A percentile compares a stretch with the other conserved stretches of the same genome.
phyloP scores from a whole-genome alignment of 2,329 filamentous ascomycete genomes.

The Phialocephala sp. region DNA sequence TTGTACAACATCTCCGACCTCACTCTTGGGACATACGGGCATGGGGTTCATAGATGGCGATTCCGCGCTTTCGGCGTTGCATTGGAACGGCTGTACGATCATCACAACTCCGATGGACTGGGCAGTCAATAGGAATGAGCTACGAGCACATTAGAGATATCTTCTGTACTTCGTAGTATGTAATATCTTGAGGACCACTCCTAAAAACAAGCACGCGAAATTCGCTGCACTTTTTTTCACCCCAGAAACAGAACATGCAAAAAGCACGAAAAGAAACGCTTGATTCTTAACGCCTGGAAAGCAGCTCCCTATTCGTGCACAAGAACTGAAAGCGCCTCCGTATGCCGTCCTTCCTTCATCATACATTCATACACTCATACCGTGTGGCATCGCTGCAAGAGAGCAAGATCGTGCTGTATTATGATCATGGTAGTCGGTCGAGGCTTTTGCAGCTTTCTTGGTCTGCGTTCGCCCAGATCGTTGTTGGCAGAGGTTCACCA shows the following conservation, averaged over 20 bases:
- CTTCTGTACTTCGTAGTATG: constrained; percentile 1
- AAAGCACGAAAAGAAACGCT: constrained; percentile 30
- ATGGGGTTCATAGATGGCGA: constrained; percentile 15
- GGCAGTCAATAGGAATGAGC: constrained; percentile 17
- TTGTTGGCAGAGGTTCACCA: constrained; percentile 62
- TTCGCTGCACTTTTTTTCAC: constrained; percentile 25
- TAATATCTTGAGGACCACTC: constrained; percentile 10
- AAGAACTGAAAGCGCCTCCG: constrained; percentile 24
- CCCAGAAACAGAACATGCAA: constrained; percentile 12
- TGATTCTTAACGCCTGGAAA: constrained; percentile 23
- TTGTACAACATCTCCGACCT: constrained; percentile 20
- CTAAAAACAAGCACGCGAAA: constrained; percentile 15
- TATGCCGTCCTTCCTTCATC: constrained; percentile 14
- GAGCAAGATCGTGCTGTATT: constrained; percentile 34
- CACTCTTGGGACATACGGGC: constrained; percentile 17
- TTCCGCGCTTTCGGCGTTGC: constrained; percentile 13
- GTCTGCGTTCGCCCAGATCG: constrained; percentile 38
- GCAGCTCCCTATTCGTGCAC: constrained; percentile 19
- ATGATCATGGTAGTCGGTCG: constrained; percentile 38
- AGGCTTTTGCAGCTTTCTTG: constrained; percentile 53
- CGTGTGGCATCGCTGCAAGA: constrained; percentile 36
- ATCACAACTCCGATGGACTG: constrained; percentile 19
- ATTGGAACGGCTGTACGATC: constrained; percentile 8
- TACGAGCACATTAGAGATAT: constrained; percentile 5
- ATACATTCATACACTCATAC: constrained; percentile 34